Conservation (phyloP, 177 flowering plant genomes). For the Tripterygium wilfordii region DNA sequence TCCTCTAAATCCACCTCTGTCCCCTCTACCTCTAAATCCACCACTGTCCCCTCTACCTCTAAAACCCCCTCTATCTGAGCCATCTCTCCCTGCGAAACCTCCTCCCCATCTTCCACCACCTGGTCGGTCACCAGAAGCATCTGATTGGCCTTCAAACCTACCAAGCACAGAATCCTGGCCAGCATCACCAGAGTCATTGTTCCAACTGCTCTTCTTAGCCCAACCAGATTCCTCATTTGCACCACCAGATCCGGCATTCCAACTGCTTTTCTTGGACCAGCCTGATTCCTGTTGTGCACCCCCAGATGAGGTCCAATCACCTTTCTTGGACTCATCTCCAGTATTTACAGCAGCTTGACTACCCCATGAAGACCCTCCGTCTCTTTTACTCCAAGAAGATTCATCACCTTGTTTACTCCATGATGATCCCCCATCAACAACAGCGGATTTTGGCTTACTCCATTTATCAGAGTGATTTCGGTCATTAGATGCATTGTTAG, state of each 20-base stretch:
- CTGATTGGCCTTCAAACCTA: conserved; percentile 3
- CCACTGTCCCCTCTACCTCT: conserved; percentile 24
- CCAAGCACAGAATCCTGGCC: conserved; percentile 8
- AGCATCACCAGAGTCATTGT: neutral
- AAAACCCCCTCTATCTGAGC: conserved; percentile 24
- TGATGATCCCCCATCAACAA: neutral
- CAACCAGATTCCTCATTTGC: neutral
- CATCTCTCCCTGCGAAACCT: conserved; percentile 22
- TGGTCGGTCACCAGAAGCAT: neutral
- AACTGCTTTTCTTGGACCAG: conserved; percentile 10
- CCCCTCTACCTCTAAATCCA: conserved; percentile 26
- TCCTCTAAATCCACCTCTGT: conserved; percentile 29
- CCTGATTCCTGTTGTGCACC: conserved; percentile 13
- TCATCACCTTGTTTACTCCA: conserved; percentile 11
- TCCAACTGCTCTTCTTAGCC: neutral
- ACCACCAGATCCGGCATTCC: conserved; percentile 5
- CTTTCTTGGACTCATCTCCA: neutral
- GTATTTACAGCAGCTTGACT: conserved; percentile 7
- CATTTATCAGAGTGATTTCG: conserved; percentile 7
- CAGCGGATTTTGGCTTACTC: conserved; percentile 8
- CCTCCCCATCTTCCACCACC: conserved; percentile 23
- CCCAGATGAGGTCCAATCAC: neutral
- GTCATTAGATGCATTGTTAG: conserved; percentile 6
- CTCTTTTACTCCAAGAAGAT: conserved; percentile 15
- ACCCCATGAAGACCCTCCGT: conserved; percentile 14